A percentile compares a stretch with the other conserved stretches of the same genome.
phyloP scores from a whole-genome alignment of 176 grass and related monocot genomes.

The Urochloa ruziziensis region DNA sequence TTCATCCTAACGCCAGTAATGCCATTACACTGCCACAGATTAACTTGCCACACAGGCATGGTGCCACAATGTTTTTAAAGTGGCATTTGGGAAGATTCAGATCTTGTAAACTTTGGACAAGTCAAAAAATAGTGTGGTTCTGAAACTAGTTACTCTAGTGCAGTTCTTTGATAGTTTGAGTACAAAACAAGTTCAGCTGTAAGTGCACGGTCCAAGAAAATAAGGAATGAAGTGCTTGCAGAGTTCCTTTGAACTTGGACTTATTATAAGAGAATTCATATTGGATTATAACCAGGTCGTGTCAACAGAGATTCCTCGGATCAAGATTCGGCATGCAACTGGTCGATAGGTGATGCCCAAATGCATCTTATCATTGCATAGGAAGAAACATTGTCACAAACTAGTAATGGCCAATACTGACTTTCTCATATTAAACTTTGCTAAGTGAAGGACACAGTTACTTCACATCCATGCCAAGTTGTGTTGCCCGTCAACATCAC shows the following conservation, averaged over 20 bases:
- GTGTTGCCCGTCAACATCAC: not conserved
- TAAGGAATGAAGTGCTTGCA: not conserved
- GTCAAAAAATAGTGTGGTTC: not conserved
- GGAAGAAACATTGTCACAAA: not conserved
- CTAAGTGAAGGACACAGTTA: not conserved
- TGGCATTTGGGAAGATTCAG: not conserved
- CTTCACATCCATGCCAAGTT: conserved; percentile 6
- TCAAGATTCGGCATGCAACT: not conserved
- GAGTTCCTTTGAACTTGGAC: not conserved
- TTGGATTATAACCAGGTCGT: not conserved
- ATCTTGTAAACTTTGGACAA: not conserved
- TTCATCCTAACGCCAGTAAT: not conserved
- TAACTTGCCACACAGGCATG: not conserved
- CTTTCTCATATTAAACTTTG: conserved; percentile 1
- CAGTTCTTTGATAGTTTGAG: not conserved
- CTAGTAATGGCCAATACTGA: not conserved
- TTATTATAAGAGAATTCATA: conserved; percentile 4
- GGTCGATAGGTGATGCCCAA: not conserved
- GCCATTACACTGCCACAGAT: not conserved
- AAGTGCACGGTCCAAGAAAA: not conserved
- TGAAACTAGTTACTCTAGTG: not conserved
- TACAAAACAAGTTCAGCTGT: not conserved
- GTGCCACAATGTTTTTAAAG: not conserved
- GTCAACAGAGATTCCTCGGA: not conserved
- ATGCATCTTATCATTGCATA: conserved; percentile 16